Base-by-base conservation (phyloP, 768 basidiomycete genomes). In the Phaeolepiota aurea region DNA sequence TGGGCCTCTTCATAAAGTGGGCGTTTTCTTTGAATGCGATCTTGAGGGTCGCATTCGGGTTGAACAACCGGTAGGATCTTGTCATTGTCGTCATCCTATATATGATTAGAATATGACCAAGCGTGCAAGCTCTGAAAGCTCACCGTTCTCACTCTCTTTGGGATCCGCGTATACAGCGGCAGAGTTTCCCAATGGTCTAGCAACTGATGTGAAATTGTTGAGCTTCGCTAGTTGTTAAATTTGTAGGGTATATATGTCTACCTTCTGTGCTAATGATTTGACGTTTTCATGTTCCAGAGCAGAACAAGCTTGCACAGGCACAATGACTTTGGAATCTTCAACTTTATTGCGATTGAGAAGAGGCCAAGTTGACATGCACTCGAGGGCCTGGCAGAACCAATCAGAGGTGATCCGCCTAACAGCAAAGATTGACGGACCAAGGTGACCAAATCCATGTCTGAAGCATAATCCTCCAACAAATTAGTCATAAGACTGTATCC, bases 401-500 rank as follows among this genome's bases (percentile, higher is more conserved):
- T 18, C 38, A 19, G 18, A 10, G 11, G 20, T 38, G 20, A 48
- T 16, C 38, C 22, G 4, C 19, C 20, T n/a, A n/a, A n/a, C 19
- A 28, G 30, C 20, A 28, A 28, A 14, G 11, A 28, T 22, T 20
- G 11, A 65, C 85, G 32, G 45, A 92, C 92, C 49, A 82, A 59
- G 10, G 69, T 58, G n/a, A 80, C 61, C 30, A 94, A 65, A 30
- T 92, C 87, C 21, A 65, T 36, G 53, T 98, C 89, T 13, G 72
- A 66, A 9, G 54, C 54, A 48, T 90, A 66, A 52, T 97, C 91
- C 25, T 85, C 77, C 20, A 98, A 63, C 28, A 97, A 71, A 53
- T 86, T 88, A 33, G 78, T 82, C 89, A 98, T 93, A 12, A 92
- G 65, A 60, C 83, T 87, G 57, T 93, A 87, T 2, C 93, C 93